Conservation (phyloP, 768 basidiomycete species). For the Termitomyces sp. region DNA sequence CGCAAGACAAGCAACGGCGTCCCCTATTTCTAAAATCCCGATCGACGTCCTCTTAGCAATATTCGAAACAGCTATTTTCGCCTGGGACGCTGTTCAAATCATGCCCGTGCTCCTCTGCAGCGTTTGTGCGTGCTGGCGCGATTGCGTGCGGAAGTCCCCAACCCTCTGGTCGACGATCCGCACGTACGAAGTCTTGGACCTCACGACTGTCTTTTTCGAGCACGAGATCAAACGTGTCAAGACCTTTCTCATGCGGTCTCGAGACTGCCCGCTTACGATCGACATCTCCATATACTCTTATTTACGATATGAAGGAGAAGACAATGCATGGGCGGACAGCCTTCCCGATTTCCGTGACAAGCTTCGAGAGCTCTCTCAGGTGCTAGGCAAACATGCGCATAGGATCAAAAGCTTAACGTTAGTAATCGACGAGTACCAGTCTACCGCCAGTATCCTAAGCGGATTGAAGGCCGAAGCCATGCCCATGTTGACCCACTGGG, state of each 20-base stretch:
- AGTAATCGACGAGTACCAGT: slow-evolving; percentile 3
- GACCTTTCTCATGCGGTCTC: neutral
- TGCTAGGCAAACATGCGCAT: neutral
- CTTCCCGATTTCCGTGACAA: neutral
- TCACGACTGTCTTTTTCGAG: neutral
- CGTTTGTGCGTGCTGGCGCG: slow-evolving; percentile 1
- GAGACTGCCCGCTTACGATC: neutral
- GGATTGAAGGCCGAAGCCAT: neutral
- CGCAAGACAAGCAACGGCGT: neutral
- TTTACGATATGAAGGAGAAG: neutral
- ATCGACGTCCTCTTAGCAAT: slow-evolving; percentile 1
- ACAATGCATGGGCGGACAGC: neutral
- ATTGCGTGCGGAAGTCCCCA: neutral
- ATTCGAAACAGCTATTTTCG: neutral
- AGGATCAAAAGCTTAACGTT: slow-evolving; percentile 3
- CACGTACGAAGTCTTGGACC: neutral
- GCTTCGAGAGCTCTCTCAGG: neutral
- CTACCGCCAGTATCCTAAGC: neutral
- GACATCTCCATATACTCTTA: neutral
- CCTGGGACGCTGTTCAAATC: neutral
- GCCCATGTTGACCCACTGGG: neutral
- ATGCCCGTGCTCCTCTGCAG: neutral
- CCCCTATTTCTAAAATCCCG: neutral
- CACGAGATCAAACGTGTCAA: neutral
- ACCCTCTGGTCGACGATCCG: neutral